phyloP scores from a whole-genome alignment of 768 basidiomycete genomes.

The Daedaleopsis sinensis region DNA sequence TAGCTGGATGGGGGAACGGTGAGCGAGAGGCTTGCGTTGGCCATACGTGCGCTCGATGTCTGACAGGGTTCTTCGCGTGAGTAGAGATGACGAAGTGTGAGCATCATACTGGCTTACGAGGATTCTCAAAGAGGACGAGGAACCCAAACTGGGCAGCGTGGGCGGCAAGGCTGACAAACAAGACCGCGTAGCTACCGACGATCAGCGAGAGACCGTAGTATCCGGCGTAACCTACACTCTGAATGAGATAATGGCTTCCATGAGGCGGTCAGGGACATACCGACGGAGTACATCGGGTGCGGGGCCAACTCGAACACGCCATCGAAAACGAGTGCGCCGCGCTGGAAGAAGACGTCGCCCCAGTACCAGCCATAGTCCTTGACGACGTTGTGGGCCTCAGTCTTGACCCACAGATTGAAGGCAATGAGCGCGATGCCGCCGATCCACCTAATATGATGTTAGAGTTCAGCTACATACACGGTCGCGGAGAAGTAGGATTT shows the following conservation, averaged over 20 bases:
- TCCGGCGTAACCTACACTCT: constrained; percentile 79
- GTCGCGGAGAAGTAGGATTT: neutral
- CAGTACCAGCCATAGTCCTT: constrained; percentile 99
- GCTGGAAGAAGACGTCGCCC: constrained; percentile 92
- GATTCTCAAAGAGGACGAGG: constrained; percentile 94
- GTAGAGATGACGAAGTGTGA: neutral
- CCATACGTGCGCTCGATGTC: constrained; percentile 75
- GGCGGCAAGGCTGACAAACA: constrained; percentile 92
- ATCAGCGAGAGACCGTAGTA: constrained; percentile 96
- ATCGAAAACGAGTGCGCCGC: constrained; percentile 93
- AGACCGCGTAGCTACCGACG: constrained; percentile 83
- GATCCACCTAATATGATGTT: constrained; percentile 65
- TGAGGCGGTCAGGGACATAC: constrained; percentile 33
- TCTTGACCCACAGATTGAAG: constrained; percentile 99
- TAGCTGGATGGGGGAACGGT: constrained; percentile 68
- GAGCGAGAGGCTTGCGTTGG: constrained; percentile 85
- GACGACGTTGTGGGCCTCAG: constrained; percentile 95
- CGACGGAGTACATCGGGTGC: constrained; percentile 96
- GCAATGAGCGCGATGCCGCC: constrained; percentile 83
- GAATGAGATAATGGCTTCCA: neutral
- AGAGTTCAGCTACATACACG: constrained; percentile 2
- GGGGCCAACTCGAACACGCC: constrained; percentile 96
- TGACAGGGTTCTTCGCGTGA: neutral
- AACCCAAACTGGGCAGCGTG: constrained; percentile 98
- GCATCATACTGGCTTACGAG: constrained; percentile 62